Percentiles rank a stretch among this genome's conserved stretches.
phyloP scores from a whole-genome alignment of 805 yeast species.

The Candida andamanensis region DNA sequence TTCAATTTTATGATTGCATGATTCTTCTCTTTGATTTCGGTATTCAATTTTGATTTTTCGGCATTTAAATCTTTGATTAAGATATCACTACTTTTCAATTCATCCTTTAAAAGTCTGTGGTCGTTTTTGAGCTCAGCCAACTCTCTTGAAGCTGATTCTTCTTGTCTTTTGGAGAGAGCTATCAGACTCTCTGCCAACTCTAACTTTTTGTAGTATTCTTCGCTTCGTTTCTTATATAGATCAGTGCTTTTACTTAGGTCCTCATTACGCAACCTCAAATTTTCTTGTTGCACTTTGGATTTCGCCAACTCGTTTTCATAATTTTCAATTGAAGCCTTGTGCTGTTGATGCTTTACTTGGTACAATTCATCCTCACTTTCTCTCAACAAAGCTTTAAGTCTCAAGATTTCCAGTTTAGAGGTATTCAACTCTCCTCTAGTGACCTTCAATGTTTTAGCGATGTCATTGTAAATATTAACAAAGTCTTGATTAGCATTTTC shows the following conservation, averaged over 20 bases:
- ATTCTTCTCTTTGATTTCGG: constrained; percentile 50
- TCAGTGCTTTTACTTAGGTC: constrained; percentile 53
- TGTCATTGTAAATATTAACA: constrained; percentile 46
- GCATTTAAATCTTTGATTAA: constrained; percentile 49
- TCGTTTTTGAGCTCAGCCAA: constrained; percentile 37
- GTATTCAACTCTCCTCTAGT: constrained; percentile 40
- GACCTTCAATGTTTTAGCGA: constrained; percentile 38
- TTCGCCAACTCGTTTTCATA: constrained; percentile 40
- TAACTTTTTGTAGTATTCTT: constrained; percentile 64
- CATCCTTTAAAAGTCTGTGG: constrained; percentile 46
- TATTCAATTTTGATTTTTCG: constrained; percentile 48
- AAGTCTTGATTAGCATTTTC: constrained; percentile 37
- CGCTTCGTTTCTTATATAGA: constrained; percentile 66
- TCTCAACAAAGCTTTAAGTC: constrained; percentile 37
- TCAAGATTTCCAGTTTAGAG: constrained; percentile 37
- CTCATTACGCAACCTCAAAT: constrained; percentile 48
- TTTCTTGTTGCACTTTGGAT: constrained; percentile 52
- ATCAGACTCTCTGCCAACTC: constrained; percentile 77
- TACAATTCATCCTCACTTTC: constrained; percentile 42
- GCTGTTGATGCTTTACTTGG: constrained; percentile 36
- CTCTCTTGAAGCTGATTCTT: constrained; percentile 49
- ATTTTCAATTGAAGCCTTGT: constrained; percentile 31
- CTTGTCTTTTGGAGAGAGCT: constrained; percentile 57
- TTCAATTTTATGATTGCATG: constrained; percentile 49
- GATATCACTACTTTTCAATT: constrained; percentile 49